Percentiles rank a stretch among this genome's conserved stretches.
Evolutionary conservation across 78 protist species (phyloP).

Genomic region (Isochrysis galbana): DNA sequence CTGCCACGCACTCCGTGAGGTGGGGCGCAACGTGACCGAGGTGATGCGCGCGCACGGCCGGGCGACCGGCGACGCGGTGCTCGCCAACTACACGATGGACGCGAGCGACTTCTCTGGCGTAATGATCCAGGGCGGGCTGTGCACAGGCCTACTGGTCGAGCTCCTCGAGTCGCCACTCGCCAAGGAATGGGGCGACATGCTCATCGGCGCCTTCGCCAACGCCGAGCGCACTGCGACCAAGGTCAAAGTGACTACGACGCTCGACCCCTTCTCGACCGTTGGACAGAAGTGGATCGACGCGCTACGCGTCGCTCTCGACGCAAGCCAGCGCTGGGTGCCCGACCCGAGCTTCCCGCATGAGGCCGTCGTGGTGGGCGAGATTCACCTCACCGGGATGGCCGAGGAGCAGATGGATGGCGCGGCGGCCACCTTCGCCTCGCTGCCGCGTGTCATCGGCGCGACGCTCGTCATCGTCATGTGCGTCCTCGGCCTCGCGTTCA

Average conservation of each 20-base stretch:
- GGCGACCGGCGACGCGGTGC: not conserved
- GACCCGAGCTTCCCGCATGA: not conserved
- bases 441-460: conserved; percentile 30
- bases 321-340: not conserved
- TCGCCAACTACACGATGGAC: not conserved
- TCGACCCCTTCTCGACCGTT: not conserved
- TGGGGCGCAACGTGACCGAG: not conserved
- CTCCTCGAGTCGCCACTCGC: not conserved
- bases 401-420: conserved; percentile 10
- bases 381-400: not conserved
- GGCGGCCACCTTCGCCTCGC: not conserved
- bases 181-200: not conserved
- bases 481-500: conserved; percentile 46
- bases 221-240: not conserved
- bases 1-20: not conserved
- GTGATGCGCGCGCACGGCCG: not conserved
- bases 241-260: not conserved
- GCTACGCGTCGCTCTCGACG: not conserved
- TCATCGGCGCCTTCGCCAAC: not conserved
- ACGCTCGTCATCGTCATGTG: conserved; percentile 40
- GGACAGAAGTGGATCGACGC: not conserved
- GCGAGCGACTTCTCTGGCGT: not conserved
- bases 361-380: not conserved
- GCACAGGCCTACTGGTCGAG: not conserved
- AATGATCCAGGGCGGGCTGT: not conserved